Evolutionary conservation across 2,329 filamentous ascomycete genomes (phyloP).

Genomic region (Aspergillus sp.): DNA sequence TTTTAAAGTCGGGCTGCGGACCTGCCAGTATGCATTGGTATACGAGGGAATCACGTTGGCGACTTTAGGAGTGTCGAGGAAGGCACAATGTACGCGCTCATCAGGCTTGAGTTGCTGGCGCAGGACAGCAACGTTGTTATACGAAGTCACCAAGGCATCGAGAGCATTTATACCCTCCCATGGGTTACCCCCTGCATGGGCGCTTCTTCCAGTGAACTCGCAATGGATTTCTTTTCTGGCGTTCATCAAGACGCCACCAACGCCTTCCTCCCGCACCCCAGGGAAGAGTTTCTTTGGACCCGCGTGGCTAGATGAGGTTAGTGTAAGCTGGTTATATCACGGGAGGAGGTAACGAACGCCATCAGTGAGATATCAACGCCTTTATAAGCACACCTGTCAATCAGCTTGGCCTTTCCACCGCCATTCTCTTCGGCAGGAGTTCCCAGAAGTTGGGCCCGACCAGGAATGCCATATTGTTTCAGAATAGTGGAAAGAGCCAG

Average conservation of each 20-base stretch:
- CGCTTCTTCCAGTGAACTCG: conserved; percentile 51
- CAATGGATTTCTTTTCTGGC: conserved; percentile 37
- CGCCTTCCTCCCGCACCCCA: conserved; percentile 20
- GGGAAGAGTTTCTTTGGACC: conserved; percentile 27
- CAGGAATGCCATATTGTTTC: conserved; percentile 40
- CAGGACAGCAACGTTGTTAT: conserved; percentile 49
- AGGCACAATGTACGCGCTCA: conserved; percentile 55
- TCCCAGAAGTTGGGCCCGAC: conserved; percentile 36
- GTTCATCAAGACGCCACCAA: conserved; percentile 32
- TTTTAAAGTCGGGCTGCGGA: conserved; percentile 45
- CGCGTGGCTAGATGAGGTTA: conserved; percentile 21
- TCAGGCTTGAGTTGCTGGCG: conserved; percentile 58
- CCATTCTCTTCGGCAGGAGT: conserved; percentile 42
- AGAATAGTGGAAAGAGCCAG: conserved; percentile 50
- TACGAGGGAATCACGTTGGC: conserved; percentile 59
- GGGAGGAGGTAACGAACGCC: conserved; percentile 29
- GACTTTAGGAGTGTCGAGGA: conserved; percentile 53
- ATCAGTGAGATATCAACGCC: conserved; percentile 45
- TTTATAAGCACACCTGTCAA: conserved; percentile 46
- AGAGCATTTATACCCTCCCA: conserved; percentile 62
- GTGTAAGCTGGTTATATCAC: background rate
- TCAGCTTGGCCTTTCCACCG: conserved; percentile 42
- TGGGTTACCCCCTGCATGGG: conserved; percentile 58
- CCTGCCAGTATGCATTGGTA: conserved; percentile 47
- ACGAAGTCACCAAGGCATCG: conserved; percentile 54